phyloP scores from a whole-genome alignment of 192 early-diverging fungal genomes.

The Coemansia sp. region DNA sequence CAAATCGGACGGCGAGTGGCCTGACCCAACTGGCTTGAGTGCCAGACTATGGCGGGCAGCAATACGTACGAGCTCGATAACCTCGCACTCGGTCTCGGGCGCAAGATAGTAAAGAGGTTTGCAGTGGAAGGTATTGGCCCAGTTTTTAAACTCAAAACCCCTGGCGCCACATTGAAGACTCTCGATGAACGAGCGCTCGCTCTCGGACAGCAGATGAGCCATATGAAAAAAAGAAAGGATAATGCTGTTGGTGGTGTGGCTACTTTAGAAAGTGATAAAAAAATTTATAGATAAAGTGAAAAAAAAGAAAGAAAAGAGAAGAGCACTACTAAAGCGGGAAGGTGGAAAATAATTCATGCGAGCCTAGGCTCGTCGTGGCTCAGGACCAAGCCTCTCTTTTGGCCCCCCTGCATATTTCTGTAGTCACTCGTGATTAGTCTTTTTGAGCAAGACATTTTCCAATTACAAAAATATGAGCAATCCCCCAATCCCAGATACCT shows the following conservation, averaged over 20 bases:
- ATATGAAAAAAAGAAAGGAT: neutral
- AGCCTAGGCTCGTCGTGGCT: no score
- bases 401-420: no score
- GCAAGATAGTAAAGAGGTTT: constrained; percentile 63
- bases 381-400: no score
- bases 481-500: no score
- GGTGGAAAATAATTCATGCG: no score
- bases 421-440: no score
- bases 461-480: no score
- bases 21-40: constrained; percentile 71
- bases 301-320: neutral
- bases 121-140: constrained; percentile 69
- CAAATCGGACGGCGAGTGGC: constrained; percentile 78
- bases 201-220: constrained; percentile 5
- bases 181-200: constrained; percentile 29
- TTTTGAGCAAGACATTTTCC: no score
- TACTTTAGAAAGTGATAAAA: neutral
- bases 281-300: no score
- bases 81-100: constrained; percentile 63
- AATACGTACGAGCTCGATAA: constrained; percentile 61
- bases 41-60: constrained; percentile 42
- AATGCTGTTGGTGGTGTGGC: neutral
- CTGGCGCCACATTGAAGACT: constrained; percentile 17
- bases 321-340: no score
- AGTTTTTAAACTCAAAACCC: constrained; percentile 62